These are phyloP conservation scores for Lolium multiflorum DNA, from an alignment of 176 grass and related monocot species.

Conservation along the genomic window DNA sequence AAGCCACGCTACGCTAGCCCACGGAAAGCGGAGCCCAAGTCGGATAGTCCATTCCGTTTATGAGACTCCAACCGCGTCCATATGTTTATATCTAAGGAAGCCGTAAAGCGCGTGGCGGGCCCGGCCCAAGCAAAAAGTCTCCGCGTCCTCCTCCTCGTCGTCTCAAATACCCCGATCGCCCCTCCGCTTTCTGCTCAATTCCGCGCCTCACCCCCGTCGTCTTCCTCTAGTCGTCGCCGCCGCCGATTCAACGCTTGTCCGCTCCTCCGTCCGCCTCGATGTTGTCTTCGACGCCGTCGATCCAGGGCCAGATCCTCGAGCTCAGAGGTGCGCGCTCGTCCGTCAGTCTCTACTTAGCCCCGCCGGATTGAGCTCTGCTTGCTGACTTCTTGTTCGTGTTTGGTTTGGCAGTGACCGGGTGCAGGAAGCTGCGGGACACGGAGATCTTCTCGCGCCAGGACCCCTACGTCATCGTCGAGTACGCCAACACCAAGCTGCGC, in stretches of 20 bases:
- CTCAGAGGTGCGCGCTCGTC: conserved; percentile 56
- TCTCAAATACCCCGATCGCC: not conserved
- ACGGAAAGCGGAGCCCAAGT: not conserved
- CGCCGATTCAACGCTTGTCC: not conserved
- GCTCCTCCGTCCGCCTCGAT: too few relatives aligned
- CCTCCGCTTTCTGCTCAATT: too few relatives aligned
- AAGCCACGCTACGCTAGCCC: too few relatives aligned
- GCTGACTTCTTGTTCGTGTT: not conserved
- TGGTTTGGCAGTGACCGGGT: conserved; percentile 62
- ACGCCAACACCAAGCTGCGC: conserved; percentile 73
- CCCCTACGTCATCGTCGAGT: conserved; percentile 88
- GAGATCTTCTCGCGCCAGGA: conserved; percentile 88
- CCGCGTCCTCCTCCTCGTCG: not conserved
- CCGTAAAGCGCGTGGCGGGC: not conserved
- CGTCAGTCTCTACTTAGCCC: too few relatives aligned
- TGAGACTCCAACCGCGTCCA: not conserved
- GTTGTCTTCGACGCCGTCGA: conserved; percentile 26
- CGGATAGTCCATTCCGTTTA: not conserved
- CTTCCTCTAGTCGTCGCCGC: not conserved
- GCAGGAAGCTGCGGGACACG: conserved; percentile 80
- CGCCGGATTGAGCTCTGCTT: too few relatives aligned
- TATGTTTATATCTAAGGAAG: too few relatives aligned
- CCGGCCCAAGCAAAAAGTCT: not conserved
- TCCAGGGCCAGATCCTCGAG: conserved; percentile 78
- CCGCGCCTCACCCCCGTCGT: too few relatives aligned